A percentile compares a stretch with the other conserved stretches of the same genome.
Conservation (phyloP, 2,329 filamentous ascomycete genomes). For the Calonectria hawksworthii region DNA sequence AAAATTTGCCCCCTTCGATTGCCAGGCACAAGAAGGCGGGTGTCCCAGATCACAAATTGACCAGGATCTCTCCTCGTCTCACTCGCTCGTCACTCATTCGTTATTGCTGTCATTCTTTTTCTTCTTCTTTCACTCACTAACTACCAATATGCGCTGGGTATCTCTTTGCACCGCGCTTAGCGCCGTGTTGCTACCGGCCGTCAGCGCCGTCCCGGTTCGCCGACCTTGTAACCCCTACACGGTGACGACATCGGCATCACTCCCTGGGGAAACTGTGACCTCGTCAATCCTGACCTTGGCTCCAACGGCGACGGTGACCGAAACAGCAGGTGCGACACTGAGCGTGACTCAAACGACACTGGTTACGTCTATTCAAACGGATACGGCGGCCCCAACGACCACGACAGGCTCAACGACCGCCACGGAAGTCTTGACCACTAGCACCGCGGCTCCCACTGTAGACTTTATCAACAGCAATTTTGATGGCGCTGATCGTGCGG, state of each 20-base stretch:
- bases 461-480: slow-evolving; percentile 15
- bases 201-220: slow-evolving; percentile 20
- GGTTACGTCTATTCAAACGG: background rate
- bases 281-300: background rate
- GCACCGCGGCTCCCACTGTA: background rate
- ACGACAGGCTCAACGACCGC: background rate
- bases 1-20: background rate
- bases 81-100: slow-evolving; percentile 1
- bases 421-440: background rate
- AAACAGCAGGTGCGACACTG: background rate
- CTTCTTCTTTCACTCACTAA: background rate
- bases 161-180: slow-evolving; percentile 29
- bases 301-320: background rate
- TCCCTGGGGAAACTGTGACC: background rate
- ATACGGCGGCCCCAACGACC: background rate
- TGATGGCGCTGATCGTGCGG: background rate
- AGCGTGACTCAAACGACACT: background rate
- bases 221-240: background rate
- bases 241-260: background rate
- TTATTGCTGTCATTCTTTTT: background rate
- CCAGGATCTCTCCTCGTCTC: background rate
- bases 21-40: background rate
- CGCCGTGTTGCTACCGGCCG: slow-evolving; percentile 19
- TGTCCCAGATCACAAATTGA: background rate
- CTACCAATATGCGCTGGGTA: slow-evolving; percentile 34